phyloP scores from a whole-genome alignment of 371 early-diverging fungal species.

The Mucor ambiguus region DNA sequence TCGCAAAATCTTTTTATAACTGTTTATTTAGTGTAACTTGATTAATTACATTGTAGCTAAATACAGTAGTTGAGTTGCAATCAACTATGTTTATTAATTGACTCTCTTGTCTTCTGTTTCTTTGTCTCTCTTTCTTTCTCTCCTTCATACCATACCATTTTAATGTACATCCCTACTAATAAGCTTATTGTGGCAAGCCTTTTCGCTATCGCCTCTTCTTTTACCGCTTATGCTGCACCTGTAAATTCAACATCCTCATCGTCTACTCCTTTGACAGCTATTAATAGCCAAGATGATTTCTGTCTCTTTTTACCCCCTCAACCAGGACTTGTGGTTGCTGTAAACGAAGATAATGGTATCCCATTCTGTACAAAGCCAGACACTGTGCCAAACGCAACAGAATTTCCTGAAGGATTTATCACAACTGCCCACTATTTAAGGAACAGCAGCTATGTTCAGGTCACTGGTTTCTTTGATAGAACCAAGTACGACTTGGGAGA shows the following conservation, averaged over 20 bases:
- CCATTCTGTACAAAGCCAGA: slow-evolving; percentile 53
- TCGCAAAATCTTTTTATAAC: background rate
- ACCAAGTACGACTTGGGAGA: slow-evolving; percentile 43
- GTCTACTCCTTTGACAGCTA: slow-evolving; percentile 16
- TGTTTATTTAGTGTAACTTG: background rate
- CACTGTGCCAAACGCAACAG: slow-evolving; percentile 46
- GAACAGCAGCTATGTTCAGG: slow-evolving; percentile 46
- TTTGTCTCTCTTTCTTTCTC: background rate
- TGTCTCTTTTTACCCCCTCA: slow-evolving; percentile 65
- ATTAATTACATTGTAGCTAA: background rate
- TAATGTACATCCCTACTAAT: background rate
- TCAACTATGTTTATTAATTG: background rate
- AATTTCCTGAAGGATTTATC: slow-evolving; percentile 55
- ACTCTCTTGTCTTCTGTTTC: background rate
- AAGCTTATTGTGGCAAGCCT: slow-evolving; percentile 8
- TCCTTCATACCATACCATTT: background rate
- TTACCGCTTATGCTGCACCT: slow-evolving; percentile 12
- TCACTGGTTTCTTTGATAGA: slow-evolving; percentile 60
- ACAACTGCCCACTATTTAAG: slow-evolving; percentile 51
- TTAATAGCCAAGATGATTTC: slow-evolving; percentile 40
- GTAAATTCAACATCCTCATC: background rate
- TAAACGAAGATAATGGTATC: slow-evolving; percentile 54
- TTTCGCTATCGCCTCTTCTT: slow-evolving; percentile 12
- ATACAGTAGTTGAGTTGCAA: slow-evolving; percentile 3
- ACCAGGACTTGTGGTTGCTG: slow-evolving; percentile 56